Conservation (phyloP, 2,329 filamentous ascomycete genomes). For the Ascochyta koolunga region DNA sequence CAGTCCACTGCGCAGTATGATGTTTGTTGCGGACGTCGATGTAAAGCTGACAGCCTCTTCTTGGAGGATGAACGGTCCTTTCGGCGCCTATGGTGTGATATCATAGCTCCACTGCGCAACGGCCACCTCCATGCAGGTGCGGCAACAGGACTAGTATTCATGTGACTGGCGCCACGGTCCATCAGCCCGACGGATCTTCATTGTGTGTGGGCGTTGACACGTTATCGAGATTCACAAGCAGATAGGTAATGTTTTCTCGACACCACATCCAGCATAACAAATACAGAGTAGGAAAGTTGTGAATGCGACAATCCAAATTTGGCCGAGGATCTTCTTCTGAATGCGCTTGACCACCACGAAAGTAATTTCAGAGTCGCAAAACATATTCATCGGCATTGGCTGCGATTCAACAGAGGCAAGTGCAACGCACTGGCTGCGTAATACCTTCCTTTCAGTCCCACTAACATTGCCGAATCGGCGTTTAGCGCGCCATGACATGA, state of each 20-base stretch:
- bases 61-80: background rate
- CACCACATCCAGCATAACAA: background rate
- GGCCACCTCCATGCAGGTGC: background rate
- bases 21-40: background rate
- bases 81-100: background rate
- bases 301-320: no score
- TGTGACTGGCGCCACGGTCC: background rate
- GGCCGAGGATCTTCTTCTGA: background rate
- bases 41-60: background rate
- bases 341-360: background rate
- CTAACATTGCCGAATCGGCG: no score
- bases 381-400: background rate
- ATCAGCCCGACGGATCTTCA: slow-evolving; percentile 1
- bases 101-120: slow-evolving; percentile 7
- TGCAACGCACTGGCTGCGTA: no score
- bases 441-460: no score
- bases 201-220: slow-evolving; percentile 2
- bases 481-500: no score
- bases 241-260: background rate
- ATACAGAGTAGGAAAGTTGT: no score
- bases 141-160: slow-evolving; percentile 10
- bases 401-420: background rate
- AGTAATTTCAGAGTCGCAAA: background rate
- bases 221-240: background rate
- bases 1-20: background rate